Evolutionary conservation across 208 protist genomes (phyloP).

Genomic region (Trypanosoma scelopori): DNA sequence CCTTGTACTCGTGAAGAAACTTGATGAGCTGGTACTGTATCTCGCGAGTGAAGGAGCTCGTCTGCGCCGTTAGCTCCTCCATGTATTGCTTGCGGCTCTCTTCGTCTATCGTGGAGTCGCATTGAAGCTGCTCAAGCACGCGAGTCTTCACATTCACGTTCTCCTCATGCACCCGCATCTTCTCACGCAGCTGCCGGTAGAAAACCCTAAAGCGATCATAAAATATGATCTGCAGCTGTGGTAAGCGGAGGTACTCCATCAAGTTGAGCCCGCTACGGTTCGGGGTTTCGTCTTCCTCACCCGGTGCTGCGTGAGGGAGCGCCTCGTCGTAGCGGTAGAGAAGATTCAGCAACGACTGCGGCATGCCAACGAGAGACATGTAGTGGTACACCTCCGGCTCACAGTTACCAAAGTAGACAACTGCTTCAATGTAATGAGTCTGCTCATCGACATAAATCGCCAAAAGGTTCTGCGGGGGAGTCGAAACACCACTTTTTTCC

Average conservation of each 20-base stretch:
- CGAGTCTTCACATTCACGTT: conserved; percentile 39
- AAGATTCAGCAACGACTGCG: conserved; percentile 82
- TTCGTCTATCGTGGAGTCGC: conserved; percentile 24
- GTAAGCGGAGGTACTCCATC: conserved; percentile 72
- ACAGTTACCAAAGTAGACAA: conserved; percentile 84
- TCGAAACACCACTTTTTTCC: neutral
- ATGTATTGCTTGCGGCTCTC: conserved; percentile 40
- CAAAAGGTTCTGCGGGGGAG: conserved; percentile 44
- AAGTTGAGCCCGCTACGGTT: conserved; percentile 45
- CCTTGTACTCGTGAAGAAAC: conserved; percentile 86
- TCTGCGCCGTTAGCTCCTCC: conserved; percentile 41
- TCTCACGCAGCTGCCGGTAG: conserved; percentile 56
- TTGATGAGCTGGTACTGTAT: conserved; percentile 81
- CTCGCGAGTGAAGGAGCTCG: conserved; percentile 48
- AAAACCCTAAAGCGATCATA: conserved; percentile 73
- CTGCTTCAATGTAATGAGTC: conserved; percentile 66
- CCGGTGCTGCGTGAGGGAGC: too few species aligned
- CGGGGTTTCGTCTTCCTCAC: too few species aligned
- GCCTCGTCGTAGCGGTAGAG: conserved; percentile 78
- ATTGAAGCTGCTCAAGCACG: conserved; percentile 37
- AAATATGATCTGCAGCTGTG: conserved; percentile 70
- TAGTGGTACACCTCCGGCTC: conserved; percentile 78
- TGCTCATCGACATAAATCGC: conserved; percentile 68
- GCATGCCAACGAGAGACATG: conserved; percentile 69
- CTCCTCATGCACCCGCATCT: conserved; percentile 49